phyloP scores from a whole-genome alignment of 805 yeast genomes.

The Pichia exigua region DNA sequence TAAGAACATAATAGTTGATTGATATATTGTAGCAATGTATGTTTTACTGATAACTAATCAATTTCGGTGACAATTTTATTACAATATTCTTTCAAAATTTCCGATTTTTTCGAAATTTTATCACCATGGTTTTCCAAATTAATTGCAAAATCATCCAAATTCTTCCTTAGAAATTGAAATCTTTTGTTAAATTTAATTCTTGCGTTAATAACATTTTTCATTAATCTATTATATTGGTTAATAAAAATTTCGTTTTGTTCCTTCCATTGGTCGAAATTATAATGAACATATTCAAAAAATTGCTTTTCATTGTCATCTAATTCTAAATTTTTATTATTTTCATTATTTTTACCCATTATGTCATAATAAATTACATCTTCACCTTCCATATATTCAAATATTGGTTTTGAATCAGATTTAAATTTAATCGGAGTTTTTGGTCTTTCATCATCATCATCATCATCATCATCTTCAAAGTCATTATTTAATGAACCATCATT shows the following conservation, averaged over 20 bases:
- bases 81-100: conserved; percentile 36
- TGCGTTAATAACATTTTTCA: conserved; percentile 29
- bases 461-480: not conserved
- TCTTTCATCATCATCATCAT: not conserved
- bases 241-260: conserved; percentile 28
- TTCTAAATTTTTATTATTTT: not conserved
- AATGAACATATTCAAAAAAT: conserved; percentile 13
- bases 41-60: conserved; percentile 1
- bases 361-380: conserved; percentile 12
- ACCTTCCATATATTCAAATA: conserved; percentile 12
- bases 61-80: conserved; percentile 29
- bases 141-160: conserved; percentile 16
- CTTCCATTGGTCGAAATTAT: conserved; percentile 30
- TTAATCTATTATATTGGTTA: conserved; percentile 28
- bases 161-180: conserved; percentile 21
- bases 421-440: conserved; percentile 11
- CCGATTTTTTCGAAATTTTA: conserved; percentile 31
- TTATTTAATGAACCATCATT: conserved; percentile 5
- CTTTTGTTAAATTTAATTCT: conserved; percentile 34
- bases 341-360: conserved; percentile 7
- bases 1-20: not conserved
- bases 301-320: conserved; percentile 12
- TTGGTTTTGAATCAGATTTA: conserved; percentile 9
- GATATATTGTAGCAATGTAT: not conserved
- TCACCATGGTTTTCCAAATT: conserved; percentile 19